phyloP scores from a whole-genome alignment of 225 moss, liverwort and hornwort genomes.

The Climacium dendroides region DNA sequence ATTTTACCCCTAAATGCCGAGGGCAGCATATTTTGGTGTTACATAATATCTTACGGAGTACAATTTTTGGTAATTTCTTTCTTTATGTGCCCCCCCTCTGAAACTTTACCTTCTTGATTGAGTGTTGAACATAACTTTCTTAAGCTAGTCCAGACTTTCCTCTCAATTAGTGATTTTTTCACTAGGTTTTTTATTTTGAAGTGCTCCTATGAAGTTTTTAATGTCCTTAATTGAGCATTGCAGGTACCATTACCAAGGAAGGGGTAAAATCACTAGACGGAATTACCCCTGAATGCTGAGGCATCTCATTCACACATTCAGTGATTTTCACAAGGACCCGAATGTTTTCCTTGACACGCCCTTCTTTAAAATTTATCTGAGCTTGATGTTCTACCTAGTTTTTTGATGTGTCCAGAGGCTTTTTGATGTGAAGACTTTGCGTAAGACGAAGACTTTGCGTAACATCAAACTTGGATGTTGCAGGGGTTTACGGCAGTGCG shows the following conservation, averaged over 20 bases:
- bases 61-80: not conserved
- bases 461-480: no score
- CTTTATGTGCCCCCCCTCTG: not conserved
- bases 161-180: not conserved
- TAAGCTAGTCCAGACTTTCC: not conserved
- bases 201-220: not conserved
- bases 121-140: not conserved
- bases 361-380: no score
- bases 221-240: not conserved
- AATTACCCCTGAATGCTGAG: no score
- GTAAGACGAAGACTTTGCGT: no score
- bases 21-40: not conserved
- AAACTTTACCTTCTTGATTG: not conserved
- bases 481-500: constrained; percentile 23
- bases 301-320: not conserved
- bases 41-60: not conserved
- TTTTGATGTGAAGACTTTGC: no score
- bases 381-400: not conserved
- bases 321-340: not conserved
- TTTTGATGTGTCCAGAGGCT: no score
- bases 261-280: no score
- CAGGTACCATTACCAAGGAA: no score
- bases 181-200: not conserved
- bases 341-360: no score
- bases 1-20: not conserved